These are phyloP conservation scores for Dactylellina leptospora DNA, from an alignment of 2,329 filamentous ascomycete genomes.

Conservation along the genomic window DNA sequence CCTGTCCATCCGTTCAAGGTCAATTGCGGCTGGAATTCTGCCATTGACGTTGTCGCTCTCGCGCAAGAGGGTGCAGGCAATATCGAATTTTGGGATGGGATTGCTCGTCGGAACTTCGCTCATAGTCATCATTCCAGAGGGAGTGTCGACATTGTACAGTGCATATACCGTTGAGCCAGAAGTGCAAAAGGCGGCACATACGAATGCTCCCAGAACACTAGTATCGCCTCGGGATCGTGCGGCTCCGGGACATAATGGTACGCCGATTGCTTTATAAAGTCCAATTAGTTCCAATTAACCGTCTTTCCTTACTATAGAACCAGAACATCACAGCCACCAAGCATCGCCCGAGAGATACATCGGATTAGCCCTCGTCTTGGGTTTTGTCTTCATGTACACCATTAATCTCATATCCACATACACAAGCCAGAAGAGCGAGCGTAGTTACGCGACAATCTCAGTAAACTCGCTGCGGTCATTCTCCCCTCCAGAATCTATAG, in stretches of 20 bases:
- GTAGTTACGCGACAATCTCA: constrained; percentile 77
- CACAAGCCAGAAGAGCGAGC: constrained; percentile 72
- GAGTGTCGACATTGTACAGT: constrained; percentile 85
- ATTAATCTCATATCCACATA: constrained; percentile 85
- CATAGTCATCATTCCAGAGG: constrained; percentile 97
- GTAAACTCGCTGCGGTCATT: constrained; percentile 63
- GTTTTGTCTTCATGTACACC: constrained; percentile 96
- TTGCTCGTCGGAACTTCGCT: constrained; percentile 93
- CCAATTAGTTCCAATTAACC: too few species aligned
- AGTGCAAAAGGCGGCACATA: constrained; percentile 58
- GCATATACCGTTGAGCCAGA: constrained; percentile 60
- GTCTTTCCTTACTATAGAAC: background rate
- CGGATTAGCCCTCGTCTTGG: constrained; percentile 83
- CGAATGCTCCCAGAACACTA: constrained; percentile 6
- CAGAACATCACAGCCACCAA: constrained; percentile 62
- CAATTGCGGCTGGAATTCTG: constrained; percentile 89
- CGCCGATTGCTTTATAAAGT: too few species aligned
- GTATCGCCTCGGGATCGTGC: constrained; percentile 6
- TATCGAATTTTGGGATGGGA: constrained; percentile 91
- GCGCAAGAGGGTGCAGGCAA: constrained; percentile 82
- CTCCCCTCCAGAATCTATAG: constrained; percentile 45
- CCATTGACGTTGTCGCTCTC: constrained; percentile 89
- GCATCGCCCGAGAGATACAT: constrained; percentile 76
- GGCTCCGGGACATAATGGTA: too few species aligned
- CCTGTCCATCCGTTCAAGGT: constrained; percentile 67